Conservation (phyloP, 352 stramenopile genomes). For the Phytophthora constricta region DNA sequence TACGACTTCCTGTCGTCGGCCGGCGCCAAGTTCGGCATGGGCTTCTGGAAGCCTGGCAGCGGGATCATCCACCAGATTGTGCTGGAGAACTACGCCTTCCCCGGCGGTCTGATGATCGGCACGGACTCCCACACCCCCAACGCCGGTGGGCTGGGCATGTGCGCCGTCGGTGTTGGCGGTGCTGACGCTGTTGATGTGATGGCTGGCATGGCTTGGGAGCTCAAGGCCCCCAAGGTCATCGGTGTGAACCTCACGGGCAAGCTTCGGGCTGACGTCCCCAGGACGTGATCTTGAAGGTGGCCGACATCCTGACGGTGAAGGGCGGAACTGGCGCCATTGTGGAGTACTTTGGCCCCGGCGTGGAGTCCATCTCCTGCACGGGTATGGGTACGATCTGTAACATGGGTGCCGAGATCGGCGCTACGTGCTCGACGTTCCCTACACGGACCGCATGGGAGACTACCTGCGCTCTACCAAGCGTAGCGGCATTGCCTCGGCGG, state of each 20-base stretch:
- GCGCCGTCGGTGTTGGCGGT: constrained; percentile 92
- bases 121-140: constrained; percentile 96
- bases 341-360: constrained; percentile 94
- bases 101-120: constrained; percentile 94
- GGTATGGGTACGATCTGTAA: constrained; percentile 96
- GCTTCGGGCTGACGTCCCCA: constrained; percentile 94
- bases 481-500: constrained; percentile 88
- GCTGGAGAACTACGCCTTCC: constrained; percentile 95
- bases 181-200: constrained; percentile 94
- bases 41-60: constrained; percentile 94
- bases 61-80: constrained; percentile 96
- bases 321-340: constrained; percentile 93
- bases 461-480: constrained; percentile 92
- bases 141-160: constrained; percentile 93
- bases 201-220: constrained; percentile 94
- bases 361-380: constrained; percentile 94
- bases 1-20: constrained; percentile 94
- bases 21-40: constrained; percentile 94
- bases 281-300: constrained; percentile 95
- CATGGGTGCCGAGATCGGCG: constrained; percentile 95
- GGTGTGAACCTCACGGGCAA: constrained; percentile 94
- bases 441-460: constrained; percentile 92
- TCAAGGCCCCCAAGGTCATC: constrained; percentile 96
- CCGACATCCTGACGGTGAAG: constrained; percentile 94
- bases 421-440: constrained; percentile 95